phyloP scores from a whole-genome alignment of 192 early-diverging fungal species.

The Lunasporangiospora selenospora region DNA sequence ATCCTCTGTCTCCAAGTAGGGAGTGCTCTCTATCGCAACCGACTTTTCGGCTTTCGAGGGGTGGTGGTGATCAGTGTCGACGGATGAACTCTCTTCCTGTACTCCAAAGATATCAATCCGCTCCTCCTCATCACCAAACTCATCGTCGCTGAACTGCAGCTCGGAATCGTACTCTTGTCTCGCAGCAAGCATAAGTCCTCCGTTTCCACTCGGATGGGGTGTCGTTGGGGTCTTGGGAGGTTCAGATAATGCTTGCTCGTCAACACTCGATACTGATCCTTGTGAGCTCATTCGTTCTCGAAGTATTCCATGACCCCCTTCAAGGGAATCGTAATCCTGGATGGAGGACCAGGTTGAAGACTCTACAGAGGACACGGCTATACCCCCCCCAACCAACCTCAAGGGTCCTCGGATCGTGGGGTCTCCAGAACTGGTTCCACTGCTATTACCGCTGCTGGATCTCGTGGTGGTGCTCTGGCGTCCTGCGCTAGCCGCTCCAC shows the following conservation, averaged over 20 bases:
- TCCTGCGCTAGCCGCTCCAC: neutral
- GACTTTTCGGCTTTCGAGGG: neutral
- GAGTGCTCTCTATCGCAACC: neutral
- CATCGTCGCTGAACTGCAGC: constrained; percentile 19
- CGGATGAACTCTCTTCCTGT: no score
- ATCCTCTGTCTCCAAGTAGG: neutral
- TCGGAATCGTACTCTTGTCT: constrained; percentile 16
- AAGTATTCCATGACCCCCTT: neutral
- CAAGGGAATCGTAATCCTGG: neutral
- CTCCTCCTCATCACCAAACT: neutral
- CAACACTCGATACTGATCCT: neutral
- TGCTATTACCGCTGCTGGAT: constrained; percentile 19
- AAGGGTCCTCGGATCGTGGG: constrained; percentile 9
- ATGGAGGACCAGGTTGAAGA: neutral
- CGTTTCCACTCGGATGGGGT: no score
- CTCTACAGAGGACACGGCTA: neutral
- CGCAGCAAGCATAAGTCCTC: constrained; percentile 5
- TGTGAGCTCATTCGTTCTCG: neutral
- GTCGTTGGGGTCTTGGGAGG: neutral
- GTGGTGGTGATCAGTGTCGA: no score
- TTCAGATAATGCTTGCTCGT: neutral
- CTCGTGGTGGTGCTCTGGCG: no score
- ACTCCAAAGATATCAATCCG: neutral
- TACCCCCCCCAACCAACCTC: neutral
- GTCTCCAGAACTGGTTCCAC: no score